Evolutionary conservation across 768 basidiomycete genomes (phyloP).

Genomic region (Epithele typhae): DNA sequence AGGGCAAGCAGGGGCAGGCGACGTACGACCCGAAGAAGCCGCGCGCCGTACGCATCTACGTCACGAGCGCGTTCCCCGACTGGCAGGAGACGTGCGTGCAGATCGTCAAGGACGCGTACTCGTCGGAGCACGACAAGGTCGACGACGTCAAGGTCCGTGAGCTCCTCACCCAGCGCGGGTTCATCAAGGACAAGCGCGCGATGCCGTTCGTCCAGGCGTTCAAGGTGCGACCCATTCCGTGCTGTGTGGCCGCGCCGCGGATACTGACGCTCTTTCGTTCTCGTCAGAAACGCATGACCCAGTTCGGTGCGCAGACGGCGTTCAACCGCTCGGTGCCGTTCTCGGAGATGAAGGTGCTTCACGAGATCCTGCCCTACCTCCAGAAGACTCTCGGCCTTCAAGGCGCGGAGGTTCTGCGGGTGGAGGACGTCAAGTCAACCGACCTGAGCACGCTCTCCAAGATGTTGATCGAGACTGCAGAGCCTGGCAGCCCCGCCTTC

Average conservation of each 20-base stretch:
- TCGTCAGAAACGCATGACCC: constrained; percentile 72
- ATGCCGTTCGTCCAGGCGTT: constrained; percentile 95
- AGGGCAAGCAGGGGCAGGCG: constrained; percentile 57
- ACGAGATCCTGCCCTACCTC: constrained; percentile 72
- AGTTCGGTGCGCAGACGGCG: constrained; percentile 69
- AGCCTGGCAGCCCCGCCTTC: constrained; percentile 83
- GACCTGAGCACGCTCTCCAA: constrained; percentile 57
- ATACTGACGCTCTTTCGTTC: background rate
- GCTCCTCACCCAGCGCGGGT: constrained; percentile 59
- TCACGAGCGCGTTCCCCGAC: constrained; percentile 85
- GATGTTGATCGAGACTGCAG: constrained; percentile 75
- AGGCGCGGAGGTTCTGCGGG: constrained; percentile 66
- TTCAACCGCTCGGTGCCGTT: constrained; percentile 83
- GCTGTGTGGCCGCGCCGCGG: background rate
- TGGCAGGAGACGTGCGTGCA: constrained; percentile 90
- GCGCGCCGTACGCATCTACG: constrained; percentile 84
- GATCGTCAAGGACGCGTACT: constrained; percentile 66
- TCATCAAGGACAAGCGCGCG: constrained; percentile 92
- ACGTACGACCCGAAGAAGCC: constrained; percentile 82
- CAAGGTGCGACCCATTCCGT: constrained; percentile 58
- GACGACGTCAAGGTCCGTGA: constrained; percentile 80
- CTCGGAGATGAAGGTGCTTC: constrained; percentile 71
- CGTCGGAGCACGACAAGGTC: constrained; percentile 52
- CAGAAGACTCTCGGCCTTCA: constrained; percentile 68
- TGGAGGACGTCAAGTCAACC: constrained; percentile 60